Evolutionary conservation across 2,329 filamentous ascomycete genomes (phyloP), one percentile per base, ranked within the genome.

Genomic region (Colletotrichum somersetense): DNA sequence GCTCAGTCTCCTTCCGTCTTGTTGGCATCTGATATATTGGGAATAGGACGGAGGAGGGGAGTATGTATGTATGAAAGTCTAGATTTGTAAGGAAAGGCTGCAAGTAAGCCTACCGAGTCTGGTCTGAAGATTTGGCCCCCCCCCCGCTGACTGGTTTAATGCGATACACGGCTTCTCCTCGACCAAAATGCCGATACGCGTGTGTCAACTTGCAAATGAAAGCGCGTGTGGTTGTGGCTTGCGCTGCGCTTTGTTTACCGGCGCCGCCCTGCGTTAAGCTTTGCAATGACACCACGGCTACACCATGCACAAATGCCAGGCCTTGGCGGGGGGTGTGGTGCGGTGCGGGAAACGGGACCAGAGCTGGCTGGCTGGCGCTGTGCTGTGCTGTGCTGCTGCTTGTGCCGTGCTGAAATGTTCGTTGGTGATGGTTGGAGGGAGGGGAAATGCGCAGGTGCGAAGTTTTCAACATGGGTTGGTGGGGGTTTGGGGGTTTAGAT

Each of bases 391-490:
- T 48, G 59, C 62, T 42, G 53, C 53, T 50, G 46, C 57, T 65
- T 50, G 61, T 71, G 71, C 56, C 77, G 76, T 77, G 66, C 77
- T 77, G 74, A 77, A 76, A 77, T 74, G 70, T 76, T 74, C 74
- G 75, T 74, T 67, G 74, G 50, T 75, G 77, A 75, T 75, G 73
- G 66, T 71, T 73, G 46, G 46, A 48, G 76, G 75, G 76, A 78
- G 73, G 76, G 75, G 75, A 77, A 75, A 74, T 78, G 73, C 76
- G 75, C 76, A 75, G 67, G 71, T 71, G 75, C 76, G 74, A 73
- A 76, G 67, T 76, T 76, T 76, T 73, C 69, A 74, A 75, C 73
- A 72, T 70, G 66, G 66, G 56, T 2, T 26, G 16, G 3, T 5
- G 2, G 11, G n/a, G 23, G 35, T 16, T 11, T 2, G 6, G 1